A percentile compares a stretch with the other conserved stretches of the same genome.
Evolutionary conservation across 2,329 filamentous ascomycete species (phyloP).

Genomic region (Aureobasidium subglaciale): DNA sequence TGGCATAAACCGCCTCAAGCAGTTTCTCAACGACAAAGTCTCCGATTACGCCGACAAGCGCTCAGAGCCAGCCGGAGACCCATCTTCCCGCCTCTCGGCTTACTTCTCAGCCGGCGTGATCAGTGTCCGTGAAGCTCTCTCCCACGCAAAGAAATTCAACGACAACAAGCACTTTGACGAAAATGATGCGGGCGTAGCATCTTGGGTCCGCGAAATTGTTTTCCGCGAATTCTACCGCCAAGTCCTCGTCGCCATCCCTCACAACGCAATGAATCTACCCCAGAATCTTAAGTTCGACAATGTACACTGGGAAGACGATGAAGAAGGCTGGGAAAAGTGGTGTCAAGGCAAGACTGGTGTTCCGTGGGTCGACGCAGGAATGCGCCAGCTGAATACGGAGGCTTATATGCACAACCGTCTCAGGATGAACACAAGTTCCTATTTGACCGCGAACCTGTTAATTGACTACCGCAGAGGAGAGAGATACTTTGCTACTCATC

Average conservation of each 20-base stretch:
- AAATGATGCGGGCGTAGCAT: constrained; percentile 29
- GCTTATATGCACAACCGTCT: constrained; percentile 48
- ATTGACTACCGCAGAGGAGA: constrained; percentile 45
- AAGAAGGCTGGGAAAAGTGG: constrained; percentile 45
- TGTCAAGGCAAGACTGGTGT: constrained; percentile 40
- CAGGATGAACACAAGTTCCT: constrained; percentile 44
- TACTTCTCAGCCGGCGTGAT: constrained; percentile 43
- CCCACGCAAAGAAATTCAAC: constrained; percentile 36
- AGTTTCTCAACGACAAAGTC: constrained; percentile 32
- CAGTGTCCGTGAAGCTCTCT: constrained; percentile 40
- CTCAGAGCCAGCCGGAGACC: constrained; percentile 36
- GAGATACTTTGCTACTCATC: constrained; percentile 44
- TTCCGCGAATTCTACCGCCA: constrained; percentile 47
- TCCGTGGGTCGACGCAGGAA: constrained; percentile 46
- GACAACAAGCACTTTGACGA: constrained; percentile 36
- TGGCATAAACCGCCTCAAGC: constrained; percentile 33
- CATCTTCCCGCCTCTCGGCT: constrained; percentile 36
- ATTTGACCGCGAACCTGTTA: constrained; percentile 43
- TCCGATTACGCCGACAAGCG: constrained; percentile 36
- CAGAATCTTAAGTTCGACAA: constrained; percentile 47
- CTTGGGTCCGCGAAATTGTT: constrained; percentile 46
- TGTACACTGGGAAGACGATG: constrained; percentile 45
- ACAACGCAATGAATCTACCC: constrained; percentile 44
- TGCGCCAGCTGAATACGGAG: constrained; percentile 44
- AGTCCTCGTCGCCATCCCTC: constrained; percentile 39